Percentiles rank a stretch among this genome's conserved stretches.
Conservation (phyloP, 805 yeast species). For the Metschnikowia borealis region DNA sequence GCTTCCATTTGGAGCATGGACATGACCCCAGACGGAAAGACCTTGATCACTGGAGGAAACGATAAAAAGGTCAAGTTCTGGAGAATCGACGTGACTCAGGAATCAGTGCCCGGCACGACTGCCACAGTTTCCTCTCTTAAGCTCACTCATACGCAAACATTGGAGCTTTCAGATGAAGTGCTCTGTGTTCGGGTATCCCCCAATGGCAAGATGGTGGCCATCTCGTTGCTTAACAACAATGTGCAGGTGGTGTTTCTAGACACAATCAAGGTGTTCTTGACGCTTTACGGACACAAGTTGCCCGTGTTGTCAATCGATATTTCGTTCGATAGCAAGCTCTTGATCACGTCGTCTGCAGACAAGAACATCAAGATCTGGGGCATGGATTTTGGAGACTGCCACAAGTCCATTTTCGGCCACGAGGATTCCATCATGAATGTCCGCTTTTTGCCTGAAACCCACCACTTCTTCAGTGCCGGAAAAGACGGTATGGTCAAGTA, state of each 20-base stretch:
- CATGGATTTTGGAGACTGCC: constrained; percentile 97
- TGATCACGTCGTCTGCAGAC: constrained; percentile 94
- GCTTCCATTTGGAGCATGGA: constrained; percentile 88
- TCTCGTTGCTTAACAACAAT: constrained; percentile 86
- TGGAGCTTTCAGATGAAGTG: constrained; percentile 85
- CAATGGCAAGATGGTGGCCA: constrained; percentile 71
- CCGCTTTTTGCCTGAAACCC: constrained; percentile 76
- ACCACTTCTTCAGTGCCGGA: constrained; percentile 83
- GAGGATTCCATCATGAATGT: constrained; percentile 94
- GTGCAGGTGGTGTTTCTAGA: constrained; percentile 91
- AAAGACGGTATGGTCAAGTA: constrained; percentile 88
- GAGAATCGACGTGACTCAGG: constrained; percentile 70
- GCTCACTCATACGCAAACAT: constrained; percentile 69
- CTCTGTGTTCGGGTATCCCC: constrained; percentile 77
- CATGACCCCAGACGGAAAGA: constrained; percentile 77
- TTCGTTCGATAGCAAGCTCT: constrained; percentile 79
- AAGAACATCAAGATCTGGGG: constrained; percentile 99
- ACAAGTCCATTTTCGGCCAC: constrained; percentile 92
- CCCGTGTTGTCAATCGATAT: constrained; percentile 94
- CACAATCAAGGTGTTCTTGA: constrained; percentile 79
- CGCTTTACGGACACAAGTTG: constrained; percentile 91
- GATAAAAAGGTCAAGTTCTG: constrained; percentile 89
- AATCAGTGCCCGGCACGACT: constrained; percentile 65
- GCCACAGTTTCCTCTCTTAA: constrained; percentile 50
- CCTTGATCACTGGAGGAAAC: constrained; percentile 87